Conservation (phyloP, 2,329 filamentous ascomycete genomes). For the Xylariaceae sp. region DNA sequence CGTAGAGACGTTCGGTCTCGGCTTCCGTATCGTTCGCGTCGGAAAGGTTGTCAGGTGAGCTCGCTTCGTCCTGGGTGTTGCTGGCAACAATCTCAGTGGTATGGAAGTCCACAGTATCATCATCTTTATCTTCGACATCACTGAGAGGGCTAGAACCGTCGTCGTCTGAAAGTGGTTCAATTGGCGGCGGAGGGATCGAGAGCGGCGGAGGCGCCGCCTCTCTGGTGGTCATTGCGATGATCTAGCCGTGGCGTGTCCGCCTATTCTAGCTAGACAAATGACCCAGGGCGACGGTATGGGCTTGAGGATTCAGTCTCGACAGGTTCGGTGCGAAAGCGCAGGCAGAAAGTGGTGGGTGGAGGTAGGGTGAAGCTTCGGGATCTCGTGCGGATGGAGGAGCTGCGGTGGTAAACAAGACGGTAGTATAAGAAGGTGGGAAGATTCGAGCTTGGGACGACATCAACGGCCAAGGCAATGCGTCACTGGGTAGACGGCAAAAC, state of each 20-base stretch:
- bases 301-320: too few relatives aligned
- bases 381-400: too few relatives aligned
- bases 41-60: conserved; percentile 46
- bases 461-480: background rate
- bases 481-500: too few relatives aligned
- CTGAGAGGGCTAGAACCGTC: conserved; percentile 86
- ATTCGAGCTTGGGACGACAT: background rate
- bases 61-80: conserved; percentile 22
- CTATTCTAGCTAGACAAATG: too few relatives aligned
- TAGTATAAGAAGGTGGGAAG: background rate
- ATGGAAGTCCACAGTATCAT: conserved; percentile 48
- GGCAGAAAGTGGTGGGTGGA: too few relatives aligned
- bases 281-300: too few relatives aligned
- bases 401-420: background rate
- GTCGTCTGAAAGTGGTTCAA: conserved; percentile 42
- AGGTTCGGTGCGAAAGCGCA: too few relatives aligned
- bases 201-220: conserved; percentile 41
- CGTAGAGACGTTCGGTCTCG: conserved; percentile 87
- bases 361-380: too few relatives aligned
- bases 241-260: too few relatives aligned
- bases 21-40: conserved; percentile 70
- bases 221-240: conserved; percentile 41
- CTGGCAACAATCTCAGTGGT: conserved; percentile 18
- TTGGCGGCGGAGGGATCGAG: conserved; percentile 40
- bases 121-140: conserved; percentile 77